Evolutionary conservation across 1,139 yeast genomes (phyloP), one percentile per base, ranked within the genome.

Genomic region (Nakaseomyces delphensis): DNA sequence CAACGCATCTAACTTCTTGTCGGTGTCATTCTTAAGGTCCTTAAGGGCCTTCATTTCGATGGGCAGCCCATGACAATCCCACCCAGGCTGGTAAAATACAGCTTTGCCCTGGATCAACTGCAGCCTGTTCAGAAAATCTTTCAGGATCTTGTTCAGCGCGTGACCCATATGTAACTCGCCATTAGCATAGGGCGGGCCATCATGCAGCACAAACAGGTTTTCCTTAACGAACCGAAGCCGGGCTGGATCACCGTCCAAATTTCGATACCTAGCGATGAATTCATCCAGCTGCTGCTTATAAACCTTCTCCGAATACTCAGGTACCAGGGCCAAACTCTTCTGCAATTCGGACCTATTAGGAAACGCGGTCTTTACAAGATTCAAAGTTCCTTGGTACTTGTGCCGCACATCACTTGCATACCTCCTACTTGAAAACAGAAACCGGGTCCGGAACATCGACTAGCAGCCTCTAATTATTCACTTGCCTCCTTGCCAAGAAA

Each of bases 41-140:
- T 61, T 61, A 33, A 84, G 63, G 0, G 95, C 94, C 53, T 86
- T 86, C 61, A 85, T 69, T 62, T 91, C 99, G 48, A 91, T 91
- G 1, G 99, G 99, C 27, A 91, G 67, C 0, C 99, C 99, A 65
- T 91, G 99, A 57, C 98, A 91, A 61, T 91, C 99, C 97, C 98
- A 91, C 0, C 99, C 99, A 0, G 97, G 96, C 38, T 73, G 71
- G 57, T 85, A 91, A 43, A 73, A 68, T 4, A 91, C 76, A 38
- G 70, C 69, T 48, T 76, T 73, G 19, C 87, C 83, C 36, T 69
- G 64, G 39, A 82, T 62, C 33, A 89, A 65, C 55, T 85, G 79
- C 53, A 70, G 80, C 42, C 99, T 68, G 50, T 77, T 77, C 43
- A 89, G 77, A 42, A 91, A 77, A 63, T 91, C 99, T 61, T 91